These are phyloP conservation scores for Termitomyces sp. DNA, from an alignment of 768 basidiomycete genomes.

Conservation along the genomic window DNA sequence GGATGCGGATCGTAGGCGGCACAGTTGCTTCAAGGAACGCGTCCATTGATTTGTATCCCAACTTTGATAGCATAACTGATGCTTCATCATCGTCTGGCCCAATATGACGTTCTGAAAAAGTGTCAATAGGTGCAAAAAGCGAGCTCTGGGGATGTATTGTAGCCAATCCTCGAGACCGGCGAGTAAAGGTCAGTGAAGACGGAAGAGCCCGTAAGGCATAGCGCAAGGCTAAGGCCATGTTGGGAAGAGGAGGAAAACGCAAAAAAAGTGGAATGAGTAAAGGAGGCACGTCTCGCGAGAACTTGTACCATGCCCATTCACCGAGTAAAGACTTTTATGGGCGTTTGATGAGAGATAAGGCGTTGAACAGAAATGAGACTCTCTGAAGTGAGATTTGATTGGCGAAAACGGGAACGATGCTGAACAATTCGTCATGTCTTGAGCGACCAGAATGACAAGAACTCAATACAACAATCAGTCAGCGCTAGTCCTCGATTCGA, in stretches of 20 bases:
- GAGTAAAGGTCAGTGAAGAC: conserved; percentile 7
- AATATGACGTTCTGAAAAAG: conserved; percentile 87
- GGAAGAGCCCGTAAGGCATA: conserved; percentile 19
- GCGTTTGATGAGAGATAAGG: conserved; percentile 15
- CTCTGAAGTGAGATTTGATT: not conserved
- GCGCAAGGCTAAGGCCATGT: conserved; percentile 31
- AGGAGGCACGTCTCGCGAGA: conserved; percentile 18
- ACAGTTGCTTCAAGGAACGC: conserved; percentile 82
- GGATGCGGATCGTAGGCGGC: conserved; percentile 75
- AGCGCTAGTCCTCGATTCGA: conserved; percentile 6
- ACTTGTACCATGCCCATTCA: conserved; percentile 52
- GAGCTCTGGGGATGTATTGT: conserved; percentile 57
- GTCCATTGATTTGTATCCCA: conserved; percentile 88
- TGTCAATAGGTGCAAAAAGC: conserved; percentile 84
- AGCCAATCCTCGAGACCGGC: conserved; percentile 36
- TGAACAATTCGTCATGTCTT: conserved; percentile 1
- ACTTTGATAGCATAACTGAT: conserved; percentile 70
- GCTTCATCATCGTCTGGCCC: conserved; percentile 87
- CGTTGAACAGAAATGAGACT: not conserved
- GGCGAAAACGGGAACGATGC: not conserved
- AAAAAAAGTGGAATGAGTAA: conserved; percentile 24
- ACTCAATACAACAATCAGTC: not conserved
- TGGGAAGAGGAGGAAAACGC: conserved; percentile 15
- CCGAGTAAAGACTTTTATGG: conserved; percentile 38
- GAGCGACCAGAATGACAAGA: conserved; percentile 7